These are phyloP conservation scores for Stagonosporopsis tanaceti DNA, from an alignment of 2,329 filamentous ascomycete genomes.

Conservation along the genomic window DNA sequence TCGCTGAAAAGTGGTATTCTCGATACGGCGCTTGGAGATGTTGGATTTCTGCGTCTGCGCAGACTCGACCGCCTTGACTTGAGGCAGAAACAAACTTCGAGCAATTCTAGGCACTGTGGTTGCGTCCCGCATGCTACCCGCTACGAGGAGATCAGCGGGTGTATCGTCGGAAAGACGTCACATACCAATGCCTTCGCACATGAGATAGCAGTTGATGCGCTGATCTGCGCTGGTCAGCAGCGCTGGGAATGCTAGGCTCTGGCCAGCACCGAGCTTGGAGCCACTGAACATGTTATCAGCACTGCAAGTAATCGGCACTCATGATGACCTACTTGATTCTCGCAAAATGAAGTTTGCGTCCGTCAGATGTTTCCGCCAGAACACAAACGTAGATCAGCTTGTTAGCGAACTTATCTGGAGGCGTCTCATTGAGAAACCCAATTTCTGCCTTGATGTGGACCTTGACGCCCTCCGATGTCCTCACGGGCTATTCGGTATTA, in stretches of 20 bases:
- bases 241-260: slow-evolving; percentile 68
- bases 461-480: slow-evolving; percentile 55
- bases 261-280: slow-evolving; percentile 67
- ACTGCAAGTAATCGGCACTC: not conserved
- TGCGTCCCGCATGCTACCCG: slow-evolving; percentile 64
- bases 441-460: slow-evolving; percentile 72
- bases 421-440: slow-evolving; percentile 73
- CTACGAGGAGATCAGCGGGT: slow-evolving; percentile 46
- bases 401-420: slow-evolving; percentile 68
- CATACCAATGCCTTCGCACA: slow-evolving; percentile 83
- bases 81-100: slow-evolving; percentile 52
- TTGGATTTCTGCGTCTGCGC: slow-evolving; percentile 32
- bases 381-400: slow-evolving; percentile 75
- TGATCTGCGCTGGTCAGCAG: slow-evolving; percentile 63
- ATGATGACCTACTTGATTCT: slow-evolving; percentile 59
- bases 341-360: slow-evolving; percentile 72
- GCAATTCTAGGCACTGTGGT: slow-evolving; percentile 61
- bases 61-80: slow-evolving; percentile 22
- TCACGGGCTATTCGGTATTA: slow-evolving; percentile 26
- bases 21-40: slow-evolving; percentile 41
- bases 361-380: slow-evolving; percentile 74
- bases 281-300: slow-evolving; percentile 60
- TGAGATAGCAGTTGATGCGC: slow-evolving; percentile 71
- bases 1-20: slow-evolving; percentile 18
- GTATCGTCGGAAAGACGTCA: not conserved